These are phyloP conservation scores for Sporothrix schenckii DNA, from an alignment of 2,329 filamentous ascomycete genomes.

Conservation along the genomic window DNA sequence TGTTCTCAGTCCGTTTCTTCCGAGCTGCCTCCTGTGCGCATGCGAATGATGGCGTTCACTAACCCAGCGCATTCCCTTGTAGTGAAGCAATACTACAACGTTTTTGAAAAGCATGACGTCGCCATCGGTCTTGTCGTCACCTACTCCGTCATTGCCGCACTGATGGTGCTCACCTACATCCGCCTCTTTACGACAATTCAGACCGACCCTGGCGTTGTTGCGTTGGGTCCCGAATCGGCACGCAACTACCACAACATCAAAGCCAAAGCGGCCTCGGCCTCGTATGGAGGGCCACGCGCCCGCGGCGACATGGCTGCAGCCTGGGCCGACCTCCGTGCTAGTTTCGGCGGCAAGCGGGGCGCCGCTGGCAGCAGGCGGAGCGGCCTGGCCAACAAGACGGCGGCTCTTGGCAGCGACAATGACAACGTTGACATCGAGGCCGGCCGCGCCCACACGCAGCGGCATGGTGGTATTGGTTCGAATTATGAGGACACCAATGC, in stretches of 20 bases:
- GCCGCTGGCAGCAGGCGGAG: slow-evolving; percentile 32
- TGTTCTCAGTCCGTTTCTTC: slow-evolving; percentile 63
- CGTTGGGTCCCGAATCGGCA: slow-evolving; percentile 56
- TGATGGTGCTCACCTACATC: slow-evolving; percentile 68
- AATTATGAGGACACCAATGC: slow-evolving; percentile 22
- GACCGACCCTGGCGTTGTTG: slow-evolving; percentile 72
- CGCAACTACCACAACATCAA: slow-evolving; percentile 33
- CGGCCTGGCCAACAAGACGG: slow-evolving; percentile 28
- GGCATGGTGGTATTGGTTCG: slow-evolving; percentile 27
- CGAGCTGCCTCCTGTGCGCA: not conserved
- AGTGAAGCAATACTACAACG: slow-evolving; percentile 72
- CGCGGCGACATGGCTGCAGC: not conserved
- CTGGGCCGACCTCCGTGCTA: slow-evolving; percentile 5
- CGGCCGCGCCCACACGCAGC: slow-evolving; percentile 29
- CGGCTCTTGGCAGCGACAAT: not conserved
- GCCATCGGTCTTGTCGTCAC: slow-evolving; percentile 67
- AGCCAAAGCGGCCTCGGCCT: slow-evolving; percentile 41
- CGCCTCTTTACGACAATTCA: slow-evolving; percentile 71
- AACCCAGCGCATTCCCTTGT: slow-evolving; percentile 27
- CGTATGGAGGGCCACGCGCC: slow-evolving; percentile 23
- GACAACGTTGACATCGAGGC: slow-evolving; percentile 38
- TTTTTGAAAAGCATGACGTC: slow-evolving; percentile 53
- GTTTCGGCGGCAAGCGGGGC: slow-evolving; percentile 15
- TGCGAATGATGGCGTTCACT: no score
- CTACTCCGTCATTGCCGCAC: slow-evolving; percentile 71